These are phyloP conservation scores for Colletotrichum echinochloae DNA, from an alignment of 2,329 filamentous ascomycete genomes.

Conservation along the genomic window DNA sequence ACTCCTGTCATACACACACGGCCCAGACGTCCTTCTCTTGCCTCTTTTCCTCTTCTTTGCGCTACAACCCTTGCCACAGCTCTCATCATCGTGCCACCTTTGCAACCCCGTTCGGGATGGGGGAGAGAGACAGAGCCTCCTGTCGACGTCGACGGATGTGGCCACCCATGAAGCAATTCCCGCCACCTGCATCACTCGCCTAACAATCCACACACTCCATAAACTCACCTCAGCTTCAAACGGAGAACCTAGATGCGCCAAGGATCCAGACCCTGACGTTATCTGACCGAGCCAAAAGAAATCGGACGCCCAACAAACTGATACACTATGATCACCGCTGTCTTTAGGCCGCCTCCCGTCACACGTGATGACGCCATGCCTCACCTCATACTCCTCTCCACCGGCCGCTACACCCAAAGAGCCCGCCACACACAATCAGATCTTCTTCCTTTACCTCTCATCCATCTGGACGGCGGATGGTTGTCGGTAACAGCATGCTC, in stretches of 20 bases:
- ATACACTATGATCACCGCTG: slow-evolving; percentile 13
- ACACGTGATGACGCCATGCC: slow-evolving; percentile 42
- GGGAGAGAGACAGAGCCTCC: slow-evolving; percentile 6
- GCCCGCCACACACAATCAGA: slow-evolving; percentile 14
- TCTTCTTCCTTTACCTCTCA: neutral
- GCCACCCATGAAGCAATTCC: slow-evolving; percentile 34
- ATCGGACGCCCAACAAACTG: slow-evolving; percentile 2
- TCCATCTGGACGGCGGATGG: slow-evolving; percentile 8
- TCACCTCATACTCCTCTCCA: slow-evolving; percentile 26
- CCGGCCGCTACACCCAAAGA: slow-evolving; percentile 27
- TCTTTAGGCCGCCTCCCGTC: slow-evolving; percentile 19
- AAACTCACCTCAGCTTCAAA: slow-evolving; percentile 32
- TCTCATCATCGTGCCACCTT: slow-evolving; percentile 30
- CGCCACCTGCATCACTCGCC: slow-evolving; percentile 38
- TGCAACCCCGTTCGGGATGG: slow-evolving; percentile 1
- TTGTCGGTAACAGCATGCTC: slow-evolving; percentile 30
- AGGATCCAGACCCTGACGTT: slow-evolving; percentile 27
- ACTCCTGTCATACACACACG: slow-evolving; percentile 8
- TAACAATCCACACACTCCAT: slow-evolving; percentile 25
- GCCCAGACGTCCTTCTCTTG: neutral
- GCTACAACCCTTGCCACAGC: slow-evolving; percentile 28
- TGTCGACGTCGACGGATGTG: neutral
- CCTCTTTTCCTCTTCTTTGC: neutral
- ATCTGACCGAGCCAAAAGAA: slow-evolving; percentile 24
- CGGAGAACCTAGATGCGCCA: slow-evolving; percentile 25